Conservation (phyloP, 2,329 filamentous ascomycete genomes). For the Magnaporthiopsis incrustans region DNA sequence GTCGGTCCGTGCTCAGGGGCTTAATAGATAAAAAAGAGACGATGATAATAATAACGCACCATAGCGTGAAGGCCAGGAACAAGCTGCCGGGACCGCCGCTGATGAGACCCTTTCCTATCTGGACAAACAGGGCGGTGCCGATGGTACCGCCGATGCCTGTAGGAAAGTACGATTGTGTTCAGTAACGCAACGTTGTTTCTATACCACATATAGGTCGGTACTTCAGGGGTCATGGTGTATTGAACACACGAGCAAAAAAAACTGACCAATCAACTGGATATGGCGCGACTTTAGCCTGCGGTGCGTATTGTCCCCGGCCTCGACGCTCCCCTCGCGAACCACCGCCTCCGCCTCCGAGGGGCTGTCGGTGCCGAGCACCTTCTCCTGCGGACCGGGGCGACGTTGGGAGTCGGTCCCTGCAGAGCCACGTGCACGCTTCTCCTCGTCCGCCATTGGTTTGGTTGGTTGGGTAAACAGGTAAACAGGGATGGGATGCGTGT, state of each 20-base stretch:
- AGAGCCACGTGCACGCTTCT: not conserved
- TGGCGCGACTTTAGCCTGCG: conserved; percentile 47
- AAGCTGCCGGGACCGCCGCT: conserved; percentile 51
- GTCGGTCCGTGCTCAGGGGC: no score
- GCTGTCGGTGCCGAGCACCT: not conserved
- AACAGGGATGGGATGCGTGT: no score
- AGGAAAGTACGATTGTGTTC: not conserved
- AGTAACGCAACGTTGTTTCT: no score
- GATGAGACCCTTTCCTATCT: conserved; percentile 50
- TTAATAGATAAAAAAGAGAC: no score
- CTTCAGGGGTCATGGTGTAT: not conserved
- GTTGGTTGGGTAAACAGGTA: not conserved
- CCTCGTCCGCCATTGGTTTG: not conserved
- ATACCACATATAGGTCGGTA: no score
- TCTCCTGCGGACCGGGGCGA: not conserved
- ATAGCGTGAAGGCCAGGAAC: conserved; percentile 52
- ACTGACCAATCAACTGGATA: conserved; percentile 43
- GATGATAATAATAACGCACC: conserved; percentile 31
- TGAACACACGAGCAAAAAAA: not conserved
- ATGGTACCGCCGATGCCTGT: conserved; percentile 52
- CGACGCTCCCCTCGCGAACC: conserved; percentile 7
- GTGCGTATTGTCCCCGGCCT: conserved; percentile 33
- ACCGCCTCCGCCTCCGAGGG: conserved; percentile 8
- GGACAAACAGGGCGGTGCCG: conserved; percentile 52
- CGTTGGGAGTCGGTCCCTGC: no score